phyloP scores from a whole-genome alignment of 116 monocot genomes.

The Phalaenopsis hybrid region DNA sequence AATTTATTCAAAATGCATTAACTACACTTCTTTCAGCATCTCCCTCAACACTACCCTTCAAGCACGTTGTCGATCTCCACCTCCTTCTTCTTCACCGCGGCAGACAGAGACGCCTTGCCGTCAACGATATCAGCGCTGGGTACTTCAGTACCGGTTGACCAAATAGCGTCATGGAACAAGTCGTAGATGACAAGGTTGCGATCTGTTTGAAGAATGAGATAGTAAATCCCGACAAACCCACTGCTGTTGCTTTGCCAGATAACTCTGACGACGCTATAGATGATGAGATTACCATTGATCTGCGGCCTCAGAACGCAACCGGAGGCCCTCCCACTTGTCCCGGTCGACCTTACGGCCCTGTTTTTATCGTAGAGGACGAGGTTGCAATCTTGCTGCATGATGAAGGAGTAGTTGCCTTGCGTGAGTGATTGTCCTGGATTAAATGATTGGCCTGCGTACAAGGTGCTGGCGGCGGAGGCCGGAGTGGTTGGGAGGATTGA shows the following conservation, averaged over 20 bases:
- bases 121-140: not conserved
- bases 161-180: not conserved
- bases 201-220: constrained; percentile 11
- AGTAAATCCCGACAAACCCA: not conserved
- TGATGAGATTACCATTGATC: constrained; percentile 20
- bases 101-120: not conserved
- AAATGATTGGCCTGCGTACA: not conserved
- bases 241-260: constrained; percentile 13
- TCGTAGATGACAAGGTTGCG: constrained; percentile 22
- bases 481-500: not conserved
- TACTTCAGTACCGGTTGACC: not conserved
- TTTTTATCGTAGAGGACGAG: not conserved
- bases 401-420: not conserved
- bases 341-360: constrained; percentile 8
- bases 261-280: constrained; percentile 6
- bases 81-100: not conserved
- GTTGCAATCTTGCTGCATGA: not conserved
- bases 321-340: not conserved
- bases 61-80: no score
- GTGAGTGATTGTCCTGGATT: not conserved
- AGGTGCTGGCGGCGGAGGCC: not conserved
- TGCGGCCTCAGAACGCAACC: constrained; percentile 8
- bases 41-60: no score
- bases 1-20: no score
- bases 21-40: no score